Base-by-base conservation (phyloP, 192 early-diverging fungal genomes). In the Coemansia erecta region DNA sequence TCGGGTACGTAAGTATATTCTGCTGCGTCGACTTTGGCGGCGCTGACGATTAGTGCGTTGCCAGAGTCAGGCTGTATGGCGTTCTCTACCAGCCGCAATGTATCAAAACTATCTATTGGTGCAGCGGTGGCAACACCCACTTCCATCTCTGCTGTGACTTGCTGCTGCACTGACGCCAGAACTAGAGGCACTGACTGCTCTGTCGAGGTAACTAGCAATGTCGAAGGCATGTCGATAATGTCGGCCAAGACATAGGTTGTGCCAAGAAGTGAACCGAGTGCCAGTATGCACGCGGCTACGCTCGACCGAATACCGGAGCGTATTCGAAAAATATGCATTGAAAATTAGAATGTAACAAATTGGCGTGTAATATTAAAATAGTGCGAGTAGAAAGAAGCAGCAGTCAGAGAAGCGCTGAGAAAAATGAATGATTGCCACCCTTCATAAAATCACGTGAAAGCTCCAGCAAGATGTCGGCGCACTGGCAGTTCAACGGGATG, bases 401-500 rank as follows among this genome's bases (percentile, higher is more conserved):
- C 2, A 26, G 5, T 21, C 44, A 46, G 17, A 46, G 44, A 0
- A 54, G 37, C 5, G 19, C 18, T 31, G 22, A 13, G 18, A 50
- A 50, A 50, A 50, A 50, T 3, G 48, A 50, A 26, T 13, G 11
- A 9, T 0, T 28, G 12, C 48, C 14, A 2, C 48, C 47, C 18
- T 35, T 44, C 0, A 71, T 71, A 18, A 60, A 64, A 35, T 50
- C 17, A 14, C 61, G 39, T 10, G 57, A 15, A 43, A 60, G 51
- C 8, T n/a, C 47, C 13, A 71, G 53, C 28, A 64, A 31, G 2
- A 44, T 56, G 11, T 60, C 68, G 13, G 58, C 57, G 24, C 68
- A 71, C 26, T 56, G 43, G 53, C 68, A 71, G 3, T 44, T 55
- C 2, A 71, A 53, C 7, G 68, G 58, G 9, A 48, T 41, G 0